These are phyloP conservation scores for Pythium biforme DNA, from an alignment of 352 stramenopile species.

Conservation along the genomic window DNA sequence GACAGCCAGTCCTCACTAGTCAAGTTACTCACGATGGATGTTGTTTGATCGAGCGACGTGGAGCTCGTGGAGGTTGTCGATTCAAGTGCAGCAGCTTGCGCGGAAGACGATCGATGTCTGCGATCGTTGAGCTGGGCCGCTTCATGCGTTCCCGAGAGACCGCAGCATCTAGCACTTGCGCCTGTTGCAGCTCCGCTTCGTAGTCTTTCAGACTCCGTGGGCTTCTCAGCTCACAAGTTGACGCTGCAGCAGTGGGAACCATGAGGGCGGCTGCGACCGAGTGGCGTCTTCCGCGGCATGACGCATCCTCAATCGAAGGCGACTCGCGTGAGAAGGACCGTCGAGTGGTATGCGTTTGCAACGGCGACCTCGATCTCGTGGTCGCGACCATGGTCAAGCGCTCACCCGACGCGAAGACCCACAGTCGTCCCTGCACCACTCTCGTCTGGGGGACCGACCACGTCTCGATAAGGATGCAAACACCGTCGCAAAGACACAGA, in stretches of 20 bases:
- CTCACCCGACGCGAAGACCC: neutral
- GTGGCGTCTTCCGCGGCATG: neutral
- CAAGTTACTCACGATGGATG: no score
- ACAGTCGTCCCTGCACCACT: no score
- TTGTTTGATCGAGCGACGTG: no score
- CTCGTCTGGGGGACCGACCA: no score
- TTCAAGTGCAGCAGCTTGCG: no score
- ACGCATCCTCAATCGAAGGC: neutral
- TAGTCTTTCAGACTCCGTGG: constrained; percentile 11
- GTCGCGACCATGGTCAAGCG: constrained; percentile 26
- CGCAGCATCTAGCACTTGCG: no score
- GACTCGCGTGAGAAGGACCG: constrained; percentile 8
- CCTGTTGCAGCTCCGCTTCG: constrained; percentile 6
- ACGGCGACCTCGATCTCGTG: constrained; percentile 17
- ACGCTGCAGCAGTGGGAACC: neutral
- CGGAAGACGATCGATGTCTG: no score
- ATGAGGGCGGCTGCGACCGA: neutral
- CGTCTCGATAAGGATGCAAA: no score
- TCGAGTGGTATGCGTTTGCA: constrained; percentile 10
- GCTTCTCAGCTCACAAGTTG: constrained; percentile 8
- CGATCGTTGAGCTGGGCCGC: no score
- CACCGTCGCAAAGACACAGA: no score
- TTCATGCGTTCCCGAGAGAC: no score
- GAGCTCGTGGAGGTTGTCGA: no score
- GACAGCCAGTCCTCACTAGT: neutral